A percentile compares a stretch with the other conserved stretches of the same genome.
phyloP scores from a whole-genome alignment of 108 stramenopile genomes.

The Chaetoceros tenuissimus region DNA sequence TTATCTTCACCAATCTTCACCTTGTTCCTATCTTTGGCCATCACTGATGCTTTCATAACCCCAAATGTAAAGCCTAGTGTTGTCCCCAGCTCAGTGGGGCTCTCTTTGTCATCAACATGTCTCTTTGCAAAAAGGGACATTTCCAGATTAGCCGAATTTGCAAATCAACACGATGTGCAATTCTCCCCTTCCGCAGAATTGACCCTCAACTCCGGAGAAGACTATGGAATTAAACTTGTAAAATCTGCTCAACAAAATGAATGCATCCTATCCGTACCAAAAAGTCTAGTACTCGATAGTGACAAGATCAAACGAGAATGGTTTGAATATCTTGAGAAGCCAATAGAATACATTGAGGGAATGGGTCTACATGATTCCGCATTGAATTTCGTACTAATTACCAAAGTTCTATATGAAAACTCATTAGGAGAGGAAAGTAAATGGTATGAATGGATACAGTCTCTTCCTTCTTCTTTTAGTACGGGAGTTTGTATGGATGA shows the following conservation, averaged over 20 bases:
- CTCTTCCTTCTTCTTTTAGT: constrained; percentile 38
- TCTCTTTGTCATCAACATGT: too few relatives aligned
- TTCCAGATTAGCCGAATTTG: neutral
- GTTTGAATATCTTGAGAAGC: neutral
- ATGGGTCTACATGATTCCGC: neutral
- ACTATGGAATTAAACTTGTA: neutral
- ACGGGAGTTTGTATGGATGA: constrained; percentile 41
- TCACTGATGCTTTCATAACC: too few relatives aligned
- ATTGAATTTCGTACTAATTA: neutral
- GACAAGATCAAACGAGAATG: neutral
- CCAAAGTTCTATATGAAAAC: neutral
- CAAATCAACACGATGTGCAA: neutral
- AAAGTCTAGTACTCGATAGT: neutral
- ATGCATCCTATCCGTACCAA: neutral
- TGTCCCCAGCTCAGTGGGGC: too few relatives aligned
- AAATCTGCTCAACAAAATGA: neutral
- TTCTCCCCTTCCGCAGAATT: neutral
- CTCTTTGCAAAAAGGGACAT: neutral
- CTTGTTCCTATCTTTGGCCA: too few relatives aligned
- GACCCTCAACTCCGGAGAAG: neutral
- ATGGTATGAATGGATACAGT: constrained; percentile 40
- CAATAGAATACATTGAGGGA: neutral
- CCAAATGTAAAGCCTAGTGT: too few relatives aligned
- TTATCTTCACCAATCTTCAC: too few relatives aligned
- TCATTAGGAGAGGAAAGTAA: constrained; percentile 3